Evolutionary conservation across 345 rosid genomes (phyloP).

Genomic region (Eucalyptus erythrocorys): DNA sequence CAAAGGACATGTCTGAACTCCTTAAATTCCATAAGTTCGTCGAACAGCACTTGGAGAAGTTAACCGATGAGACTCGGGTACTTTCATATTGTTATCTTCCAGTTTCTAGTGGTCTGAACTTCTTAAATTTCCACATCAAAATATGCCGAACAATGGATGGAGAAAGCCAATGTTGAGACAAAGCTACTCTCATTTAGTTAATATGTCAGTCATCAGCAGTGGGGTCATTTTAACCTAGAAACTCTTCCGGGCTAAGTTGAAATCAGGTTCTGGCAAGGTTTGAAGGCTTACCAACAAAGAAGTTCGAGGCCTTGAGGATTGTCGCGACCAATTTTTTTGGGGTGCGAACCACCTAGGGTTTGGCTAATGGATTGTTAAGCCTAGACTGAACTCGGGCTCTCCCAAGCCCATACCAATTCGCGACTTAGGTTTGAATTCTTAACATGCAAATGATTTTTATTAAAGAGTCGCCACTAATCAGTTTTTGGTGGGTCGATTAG

Average conservation of each 20-base stretch:
- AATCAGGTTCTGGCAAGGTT: conserved; percentile 50
- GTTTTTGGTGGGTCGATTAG: too few species aligned
- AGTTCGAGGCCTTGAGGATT: conserved; percentile 47
- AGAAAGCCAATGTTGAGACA: not conserved
- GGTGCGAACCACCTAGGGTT: too few species aligned
- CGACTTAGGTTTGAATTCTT: too few species aligned
- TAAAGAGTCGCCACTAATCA: too few species aligned
- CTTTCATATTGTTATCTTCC: not conserved
- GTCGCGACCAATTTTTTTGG: too few species aligned
- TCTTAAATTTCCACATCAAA: not conserved
- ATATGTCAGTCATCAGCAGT: not conserved
- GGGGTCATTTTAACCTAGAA: not conserved
- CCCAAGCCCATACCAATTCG: too few species aligned
- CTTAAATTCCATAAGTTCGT: conserved; percentile 37
- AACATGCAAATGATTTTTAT: too few species aligned
- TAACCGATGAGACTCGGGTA: conserved; percentile 60
- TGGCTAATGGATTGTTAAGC: too few species aligned
- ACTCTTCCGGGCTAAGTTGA: not conserved
- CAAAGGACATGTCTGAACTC: conserved; percentile 45
- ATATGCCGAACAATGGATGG: not conserved
- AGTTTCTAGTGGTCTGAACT: not conserved
- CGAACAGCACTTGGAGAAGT: conserved; percentile 36
- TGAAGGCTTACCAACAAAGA: conserved; percentile 57
- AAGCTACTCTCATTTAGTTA: not conserved
- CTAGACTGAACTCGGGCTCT: too few species aligned